Base-by-base conservation (phyloP, 2,329 filamentous ascomycete species). In the Trichoderma semiorbis region DNA sequence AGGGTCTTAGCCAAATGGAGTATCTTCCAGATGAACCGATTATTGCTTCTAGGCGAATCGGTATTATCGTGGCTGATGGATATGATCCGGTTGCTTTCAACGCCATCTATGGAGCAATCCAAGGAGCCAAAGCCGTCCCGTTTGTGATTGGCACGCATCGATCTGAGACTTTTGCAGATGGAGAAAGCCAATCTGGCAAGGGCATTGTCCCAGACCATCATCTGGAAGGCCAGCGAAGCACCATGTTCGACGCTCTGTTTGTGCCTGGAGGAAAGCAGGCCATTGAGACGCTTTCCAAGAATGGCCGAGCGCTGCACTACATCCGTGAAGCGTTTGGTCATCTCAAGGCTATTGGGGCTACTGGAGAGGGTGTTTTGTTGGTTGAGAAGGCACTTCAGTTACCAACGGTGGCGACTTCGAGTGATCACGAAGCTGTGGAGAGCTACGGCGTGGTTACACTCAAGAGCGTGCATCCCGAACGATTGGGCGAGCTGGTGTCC, bases 261-360 rank as follows among this genome's bases (percentile, higher is more conserved):
- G 83, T 97, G 3, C 93, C 93, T 1, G 92, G 92, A 1, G 93
- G 93, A 1, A 83, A 86, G 0, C 84, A 90, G 71, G 88, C 89
- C 1, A 82, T 92, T 58, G 83, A 87, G 67, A 89, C 88, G 0
- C 86, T 96, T 0, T 82, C 86, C 70, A 89, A 90, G 83, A 93
- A 87, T 73, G 93, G 93, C 0, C 90, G 92, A 21, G 92, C 92
- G 0, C 78, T 92, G 2, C 91, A 95, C 83, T 96, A 91, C 88
- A 83, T 95, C 5, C 87, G 91, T 2, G 93, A 96, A 79, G 91
- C 93, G 0, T 96, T 95, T 75, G 93, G 92, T 0, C 93, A 96
- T 74, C 85, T 94, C 65, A 96, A 96, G 84, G 84, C 92, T 2
- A 92, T 96, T 28, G 93, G 89, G 2, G 93, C 91, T 0, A 92